These are phyloP conservation scores for Rosa chinensis DNA, from an alignment of 306 rosid genomes.

Conservation along the genomic window DNA sequence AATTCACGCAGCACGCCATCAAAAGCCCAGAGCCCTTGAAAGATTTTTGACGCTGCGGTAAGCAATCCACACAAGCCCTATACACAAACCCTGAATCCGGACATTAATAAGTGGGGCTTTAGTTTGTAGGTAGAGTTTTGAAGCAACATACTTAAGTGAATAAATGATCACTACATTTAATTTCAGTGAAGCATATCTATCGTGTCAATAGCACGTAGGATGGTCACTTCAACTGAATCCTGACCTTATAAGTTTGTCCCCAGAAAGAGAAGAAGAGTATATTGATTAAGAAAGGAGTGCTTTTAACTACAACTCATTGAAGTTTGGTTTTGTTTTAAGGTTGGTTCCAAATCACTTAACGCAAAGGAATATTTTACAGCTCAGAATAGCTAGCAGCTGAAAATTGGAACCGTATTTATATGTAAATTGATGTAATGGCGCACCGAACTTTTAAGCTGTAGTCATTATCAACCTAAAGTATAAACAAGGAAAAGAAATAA, in stretches of 20 bases:
- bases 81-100: background rate
- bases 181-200: background rate
- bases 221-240: background rate
- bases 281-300: background rate
- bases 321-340: background rate
- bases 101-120: background rate
- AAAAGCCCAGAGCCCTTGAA: too few species aligned
- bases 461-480: background rate
- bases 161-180: background rate
- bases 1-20: too few species aligned
- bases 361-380: slow-evolving; percentile 1
- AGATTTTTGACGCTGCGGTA: too few species aligned
- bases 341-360: background rate
- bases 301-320: background rate
- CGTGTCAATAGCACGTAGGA: background rate
- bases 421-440: background rate
- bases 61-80: background rate
- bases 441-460: slow-evolving; percentile 9
- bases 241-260: background rate
- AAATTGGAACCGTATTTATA: background rate
- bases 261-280: background rate
- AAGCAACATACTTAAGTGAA: background rate
- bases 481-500: background rate
- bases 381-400: background rate
- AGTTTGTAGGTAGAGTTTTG: background rate